Percentiles rank a stretch among this genome's conserved stretches.
Evolutionary conservation across 2,329 filamentous ascomycete genomes (phyloP).

Genomic region (Beauveria sp.): DNA sequence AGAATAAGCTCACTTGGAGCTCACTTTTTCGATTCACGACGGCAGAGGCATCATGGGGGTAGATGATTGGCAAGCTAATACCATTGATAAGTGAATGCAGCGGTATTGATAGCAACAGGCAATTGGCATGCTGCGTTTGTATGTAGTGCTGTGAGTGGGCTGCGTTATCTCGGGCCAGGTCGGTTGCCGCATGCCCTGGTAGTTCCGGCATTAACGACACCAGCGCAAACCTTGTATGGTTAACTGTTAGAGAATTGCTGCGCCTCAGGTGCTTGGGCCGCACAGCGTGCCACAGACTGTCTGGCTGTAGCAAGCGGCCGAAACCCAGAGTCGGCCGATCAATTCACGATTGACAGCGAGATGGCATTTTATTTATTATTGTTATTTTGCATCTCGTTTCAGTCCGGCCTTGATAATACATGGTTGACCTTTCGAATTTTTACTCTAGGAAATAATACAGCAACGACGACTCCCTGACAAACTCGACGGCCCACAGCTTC

Average conservation of each 20-base stretch:
- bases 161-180: background rate
- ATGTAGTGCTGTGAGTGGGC: background rate
- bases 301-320: background rate
- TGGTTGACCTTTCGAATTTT: no score
- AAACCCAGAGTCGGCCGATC: background rate
- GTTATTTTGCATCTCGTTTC: no score
- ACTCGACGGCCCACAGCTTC: background rate
- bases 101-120: slow-evolving; percentile 4
- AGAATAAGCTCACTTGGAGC: background rate
- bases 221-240: slow-evolving; percentile 1
- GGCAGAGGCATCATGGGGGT: background rate
- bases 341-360: background rate
- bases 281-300: background rate
- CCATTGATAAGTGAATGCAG: background rate
- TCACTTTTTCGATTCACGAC: background rate
- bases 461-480: no score
- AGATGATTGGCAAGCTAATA: background rate
- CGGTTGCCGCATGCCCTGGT: background rate
- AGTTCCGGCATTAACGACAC: background rate
- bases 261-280: background rate
- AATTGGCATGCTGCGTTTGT: background rate
- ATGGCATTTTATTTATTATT: background rate
- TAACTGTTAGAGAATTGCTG: background rate
- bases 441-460: no score
- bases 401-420: background rate